A percentile compares a stretch with the other conserved stretches of the same genome.
phyloP scores from a whole-genome alignment of 1,139 yeast genomes.

The Scheffersomyces quercinus region DNA sequence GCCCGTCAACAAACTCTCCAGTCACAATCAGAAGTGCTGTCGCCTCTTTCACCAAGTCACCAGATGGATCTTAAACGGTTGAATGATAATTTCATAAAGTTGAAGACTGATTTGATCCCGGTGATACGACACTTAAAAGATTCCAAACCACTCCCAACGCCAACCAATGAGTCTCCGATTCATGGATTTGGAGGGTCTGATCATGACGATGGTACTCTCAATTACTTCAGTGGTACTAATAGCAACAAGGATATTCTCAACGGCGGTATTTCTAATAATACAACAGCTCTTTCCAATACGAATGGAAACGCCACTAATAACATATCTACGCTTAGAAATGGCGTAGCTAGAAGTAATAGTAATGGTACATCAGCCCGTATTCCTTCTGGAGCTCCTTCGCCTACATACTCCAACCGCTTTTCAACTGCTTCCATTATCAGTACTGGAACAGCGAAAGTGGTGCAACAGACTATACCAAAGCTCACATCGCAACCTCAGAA shows the following conservation, averaged over 20 bases:
- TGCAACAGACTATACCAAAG: conserved; percentile 30
- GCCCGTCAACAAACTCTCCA: conserved; percentile 7
- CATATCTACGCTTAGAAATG: neutral
- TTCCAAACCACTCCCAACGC: conserved; percentile 58
- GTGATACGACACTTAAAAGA: conserved; percentile 53
- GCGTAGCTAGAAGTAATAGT: neutral
- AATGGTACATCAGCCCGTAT: neutral
- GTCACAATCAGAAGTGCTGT: conserved; percentile 14
- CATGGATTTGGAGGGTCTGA: neutral
- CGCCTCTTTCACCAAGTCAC: conserved; percentile 26
- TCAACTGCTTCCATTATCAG: conserved; percentile 43
- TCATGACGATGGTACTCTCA: neutral
- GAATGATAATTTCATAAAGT: conserved; percentile 49
- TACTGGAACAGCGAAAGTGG: conserved; percentile 45
- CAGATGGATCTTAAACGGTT: conserved; percentile 38
- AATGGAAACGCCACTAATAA: neutral
- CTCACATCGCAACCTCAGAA: conserved; percentile 12
- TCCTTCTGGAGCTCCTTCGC: conserved; percentile 28
- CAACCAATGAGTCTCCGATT: conserved; percentile 34
- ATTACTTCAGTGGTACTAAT: neutral
- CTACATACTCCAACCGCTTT: conserved; percentile 39
- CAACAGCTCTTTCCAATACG: too few species aligned
- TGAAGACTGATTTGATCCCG: conserved; percentile 55
- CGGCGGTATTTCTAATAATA: too few species aligned
- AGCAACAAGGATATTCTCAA: neutral